Evolutionary conservation across 2,329 filamentous ascomycete species (phyloP), one percentile per base, ranked within the genome.

Genomic region (Colletotrichum spaethianum): DNA sequence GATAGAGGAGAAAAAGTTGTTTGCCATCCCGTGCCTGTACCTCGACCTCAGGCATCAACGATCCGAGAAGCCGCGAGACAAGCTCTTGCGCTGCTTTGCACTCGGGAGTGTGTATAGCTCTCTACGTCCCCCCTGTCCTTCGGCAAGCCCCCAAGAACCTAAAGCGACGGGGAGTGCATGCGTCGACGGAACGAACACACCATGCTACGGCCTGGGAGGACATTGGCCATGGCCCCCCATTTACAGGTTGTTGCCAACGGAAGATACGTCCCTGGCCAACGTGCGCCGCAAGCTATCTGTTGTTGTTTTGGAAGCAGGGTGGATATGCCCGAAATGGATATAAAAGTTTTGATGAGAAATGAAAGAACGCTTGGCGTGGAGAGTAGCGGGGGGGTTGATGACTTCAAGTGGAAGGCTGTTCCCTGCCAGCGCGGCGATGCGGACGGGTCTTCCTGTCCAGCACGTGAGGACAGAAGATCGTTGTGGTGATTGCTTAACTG

Each of bases 11-110:
- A 14, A 12, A 52, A 46, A 36, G 26, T 60, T 67, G 42, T 52
- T 52, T 46, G 48, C 56, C 38, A 33, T 40, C 38, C 44, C 4
- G 14, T 12, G 31, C 46, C 48, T 55, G n/a, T 28, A 42, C 56
- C 28, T 23, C n/a, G 31, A 50, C 65, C 69, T 72, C 57, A 70
- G 70, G 70, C 65, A 60, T 50, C 44, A n/a, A 36, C 33, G 40
- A 63, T 28, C 69, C 56, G 57, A 52, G 52, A 69, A 38, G 57
- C 69, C 53, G 69, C 44, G 65, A 72, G 69, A 72, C 65, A 72
- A 57, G 59, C 44, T 62, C 31, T n/a, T 38, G 59, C 44, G 12
- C 42, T 63, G 23, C 44, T 57, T 36, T 40, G 31, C 31, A 67
- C 55, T 55, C 63, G 33, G 53, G 33, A 62, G 56, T 50, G 33